Conservation (phyloP, 2,329 filamentous ascomycete genomes). For the Penicillium sp. region DNA sequence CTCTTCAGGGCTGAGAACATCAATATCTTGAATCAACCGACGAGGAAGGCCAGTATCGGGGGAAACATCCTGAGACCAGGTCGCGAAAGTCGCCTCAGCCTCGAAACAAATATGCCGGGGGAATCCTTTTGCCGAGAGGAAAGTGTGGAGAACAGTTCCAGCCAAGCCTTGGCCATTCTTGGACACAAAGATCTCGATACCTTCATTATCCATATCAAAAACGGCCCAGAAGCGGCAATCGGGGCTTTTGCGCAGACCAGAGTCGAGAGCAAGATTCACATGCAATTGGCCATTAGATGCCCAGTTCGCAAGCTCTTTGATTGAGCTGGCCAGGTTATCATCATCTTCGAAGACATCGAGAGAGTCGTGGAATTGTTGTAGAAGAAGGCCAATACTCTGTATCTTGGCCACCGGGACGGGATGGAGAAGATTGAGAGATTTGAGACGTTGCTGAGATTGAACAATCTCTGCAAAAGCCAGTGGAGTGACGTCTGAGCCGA, state of each 20-base stretch:
- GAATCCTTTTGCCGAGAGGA: conserved; percentile 44
- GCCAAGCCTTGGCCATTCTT: conserved; percentile 45
- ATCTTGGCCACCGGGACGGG: conserved; percentile 37
- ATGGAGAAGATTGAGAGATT: conserved; percentile 43
- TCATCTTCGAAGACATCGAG: conserved; percentile 22
- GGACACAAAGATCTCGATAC: conserved; percentile 44
- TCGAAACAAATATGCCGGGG: conserved; percentile 42
- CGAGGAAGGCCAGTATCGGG: conserved; percentile 35
- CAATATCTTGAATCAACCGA: conserved; percentile 45
- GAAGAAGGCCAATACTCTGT: conserved; percentile 33
- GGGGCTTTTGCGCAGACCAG: conserved; percentile 40
- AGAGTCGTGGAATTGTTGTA: conserved; percentile 33
- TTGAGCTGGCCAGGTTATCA: conserved; percentile 23
- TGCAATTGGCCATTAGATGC: conserved; percentile 29
- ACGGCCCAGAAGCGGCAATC: conserved; percentile 45
- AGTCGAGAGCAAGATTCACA: conserved; percentile 42
- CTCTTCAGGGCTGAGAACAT: conserved; percentile 45
- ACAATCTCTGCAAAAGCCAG: conserved; percentile 48
- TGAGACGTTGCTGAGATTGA: conserved; percentile 46
- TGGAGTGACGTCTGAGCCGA: conserved; percentile 44
- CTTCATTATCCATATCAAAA: conserved; percentile 37
- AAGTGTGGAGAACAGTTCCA: conserved; percentile 48
- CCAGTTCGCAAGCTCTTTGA: conserved; percentile 34
- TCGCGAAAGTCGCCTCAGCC: conserved; percentile 39
- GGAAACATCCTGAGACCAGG: conserved; percentile 35